Evolutionary conservation across 2,329 filamentous ascomycete genomes (phyloP).

Genomic region (Ophiostoma angusticollis): DNA sequence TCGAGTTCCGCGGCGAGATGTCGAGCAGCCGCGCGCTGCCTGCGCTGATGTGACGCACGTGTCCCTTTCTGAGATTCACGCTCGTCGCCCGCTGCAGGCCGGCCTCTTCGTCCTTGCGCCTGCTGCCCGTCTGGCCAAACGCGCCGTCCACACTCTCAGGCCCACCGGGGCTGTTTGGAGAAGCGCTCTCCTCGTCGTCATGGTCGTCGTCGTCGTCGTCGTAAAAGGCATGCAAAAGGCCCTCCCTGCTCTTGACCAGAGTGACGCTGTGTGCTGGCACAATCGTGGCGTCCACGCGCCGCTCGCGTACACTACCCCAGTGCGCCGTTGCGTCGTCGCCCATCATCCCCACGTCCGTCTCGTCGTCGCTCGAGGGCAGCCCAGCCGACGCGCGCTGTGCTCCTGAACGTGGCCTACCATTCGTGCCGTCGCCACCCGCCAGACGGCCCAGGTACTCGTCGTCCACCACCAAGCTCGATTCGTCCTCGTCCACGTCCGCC

Average conservation of each 20-base stretch:
- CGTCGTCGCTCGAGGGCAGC: slow-evolving; percentile 47
- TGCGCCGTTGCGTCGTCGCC: slow-evolving; percentile 24
- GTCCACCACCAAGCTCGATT: slow-evolving; percentile 40
- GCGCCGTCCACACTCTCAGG: slow-evolving; percentile 8
- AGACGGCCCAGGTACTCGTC: slow-evolving; percentile 61
- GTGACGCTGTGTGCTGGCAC: slow-evolving; percentile 27
- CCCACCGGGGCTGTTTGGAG: slow-evolving; percentile 6
- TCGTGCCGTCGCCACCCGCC: slow-evolving; percentile 18
- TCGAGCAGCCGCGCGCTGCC: slow-evolving; percentile 66
- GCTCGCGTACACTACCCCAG: slow-evolving; percentile 25
- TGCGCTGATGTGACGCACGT: slow-evolving; percentile 60
- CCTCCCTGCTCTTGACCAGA: slow-evolving; percentile 39
- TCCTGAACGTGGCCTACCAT: slow-evolving; percentile 14
- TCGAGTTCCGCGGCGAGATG: slow-evolving; percentile 43
- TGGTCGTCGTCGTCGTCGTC: slow-evolving; percentile 24
- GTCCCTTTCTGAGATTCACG: slow-evolving; percentile 51
- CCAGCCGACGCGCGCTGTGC: slow-evolving; percentile 31
- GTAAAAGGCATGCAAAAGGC: slow-evolving; percentile 31
- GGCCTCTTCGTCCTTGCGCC: slow-evolving; percentile 23
- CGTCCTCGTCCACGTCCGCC: slow-evolving; percentile 46
- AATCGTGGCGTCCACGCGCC: slow-evolving; percentile 47
- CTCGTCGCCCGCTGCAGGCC: slow-evolving; percentile 54
- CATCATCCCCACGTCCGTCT: slow-evolving; percentile 16
- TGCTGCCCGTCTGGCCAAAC: slow-evolving; percentile 13
- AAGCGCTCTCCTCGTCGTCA: slow-evolving; percentile 5